phyloP scores from a whole-genome alignment of 2,329 filamentous ascomycete species.

The Arthrinium phaeospermum region DNA sequence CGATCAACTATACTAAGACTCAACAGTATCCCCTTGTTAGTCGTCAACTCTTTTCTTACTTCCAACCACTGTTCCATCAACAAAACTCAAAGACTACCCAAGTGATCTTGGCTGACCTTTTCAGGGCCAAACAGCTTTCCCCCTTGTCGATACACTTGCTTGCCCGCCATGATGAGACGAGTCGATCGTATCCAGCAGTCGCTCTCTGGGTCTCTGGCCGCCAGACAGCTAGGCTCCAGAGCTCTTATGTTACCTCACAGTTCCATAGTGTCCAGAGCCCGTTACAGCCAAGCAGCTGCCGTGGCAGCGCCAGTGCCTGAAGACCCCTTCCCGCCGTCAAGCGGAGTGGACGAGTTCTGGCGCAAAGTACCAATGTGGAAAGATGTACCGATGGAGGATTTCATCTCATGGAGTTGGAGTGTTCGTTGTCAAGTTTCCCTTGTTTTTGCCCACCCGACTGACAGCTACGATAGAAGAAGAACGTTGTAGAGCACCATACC shows the following conservation, averaged over 20 bases:
- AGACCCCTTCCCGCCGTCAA: not conserved
- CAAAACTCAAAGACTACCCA: not conserved
- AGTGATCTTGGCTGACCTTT: not conserved
- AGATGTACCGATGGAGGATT: conserved; percentile 52
- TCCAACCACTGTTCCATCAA: not conserved
- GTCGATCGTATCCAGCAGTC: not conserved
- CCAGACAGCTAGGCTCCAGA: not conserved
- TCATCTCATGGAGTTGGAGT: conserved; percentile 60
- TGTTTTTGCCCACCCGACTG: conserved; percentile 25
- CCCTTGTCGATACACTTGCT: not conserved
- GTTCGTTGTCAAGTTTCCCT: conserved; percentile 38
- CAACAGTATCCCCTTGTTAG: not conserved
- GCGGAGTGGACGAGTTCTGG: conserved; percentile 52
- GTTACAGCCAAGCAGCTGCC: conserved; percentile 7
- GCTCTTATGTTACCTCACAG: not conserved
- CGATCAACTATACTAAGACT: not conserved
- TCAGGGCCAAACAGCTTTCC: not conserved
- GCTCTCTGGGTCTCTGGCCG: not conserved
- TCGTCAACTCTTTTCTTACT: not conserved
- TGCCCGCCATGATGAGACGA: conserved; percentile 1
- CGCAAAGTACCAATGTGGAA: conserved; percentile 55
- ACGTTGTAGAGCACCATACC: conserved; percentile 50
- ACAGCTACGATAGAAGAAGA: conserved; percentile 44
- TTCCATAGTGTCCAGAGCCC: not conserved
- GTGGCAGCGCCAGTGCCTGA: not conserved